These are phyloP conservation scores for Beauveria caledonica DNA, from an alignment of 2,329 filamentous ascomycete species.

Conservation along the genomic window DNA sequence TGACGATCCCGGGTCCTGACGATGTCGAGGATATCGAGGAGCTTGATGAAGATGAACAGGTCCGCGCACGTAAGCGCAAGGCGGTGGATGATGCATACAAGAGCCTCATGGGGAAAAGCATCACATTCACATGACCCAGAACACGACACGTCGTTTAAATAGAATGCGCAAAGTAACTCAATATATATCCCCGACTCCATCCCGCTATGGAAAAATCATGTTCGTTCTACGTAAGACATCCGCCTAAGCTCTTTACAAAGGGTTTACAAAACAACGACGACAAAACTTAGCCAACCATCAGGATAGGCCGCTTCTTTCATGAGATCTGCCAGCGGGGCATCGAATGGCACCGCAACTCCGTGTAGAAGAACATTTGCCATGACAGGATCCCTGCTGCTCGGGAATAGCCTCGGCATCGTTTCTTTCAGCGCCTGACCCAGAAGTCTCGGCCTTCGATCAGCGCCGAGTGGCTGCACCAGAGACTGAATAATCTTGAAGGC, in stretches of 20 bases:
- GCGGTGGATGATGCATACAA: slow-evolving; percentile 73
- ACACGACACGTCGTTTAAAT: background rate
- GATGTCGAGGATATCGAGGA: slow-evolving; percentile 40
- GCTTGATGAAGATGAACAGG: slow-evolving; percentile 33
- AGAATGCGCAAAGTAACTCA: background rate
- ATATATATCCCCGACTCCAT: background rate
- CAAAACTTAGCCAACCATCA: slow-evolving; percentile 85
- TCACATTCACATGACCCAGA: slow-evolving; percentile 47
- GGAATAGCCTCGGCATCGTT: slow-evolving; percentile 75
- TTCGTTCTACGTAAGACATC: background rate
- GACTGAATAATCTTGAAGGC: slow-evolving; percentile 69
- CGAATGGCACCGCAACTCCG: slow-evolving; percentile 74
- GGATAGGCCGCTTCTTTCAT: slow-evolving; percentile 78
- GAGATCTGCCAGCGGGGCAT: slow-evolving; percentile 71
- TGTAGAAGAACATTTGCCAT: slow-evolving; percentile 80
- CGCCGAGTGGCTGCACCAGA: slow-evolving; percentile 47
- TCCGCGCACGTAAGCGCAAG: slow-evolving; percentile 58
- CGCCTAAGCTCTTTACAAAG: background rate
- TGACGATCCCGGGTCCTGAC: slow-evolving; percentile 44
- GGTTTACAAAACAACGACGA: slow-evolving; percentile 60
- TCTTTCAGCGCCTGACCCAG: slow-evolving; percentile 70
- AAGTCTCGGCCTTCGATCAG: slow-evolving; percentile 34
- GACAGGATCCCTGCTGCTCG: slow-evolving; percentile 74
- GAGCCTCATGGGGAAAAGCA: slow-evolving; percentile 63
- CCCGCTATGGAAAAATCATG: background rate